Evolutionary conservation across 768 basidiomycete genomes (phyloP).

Genomic region (Suillus clintonianus): DNA sequence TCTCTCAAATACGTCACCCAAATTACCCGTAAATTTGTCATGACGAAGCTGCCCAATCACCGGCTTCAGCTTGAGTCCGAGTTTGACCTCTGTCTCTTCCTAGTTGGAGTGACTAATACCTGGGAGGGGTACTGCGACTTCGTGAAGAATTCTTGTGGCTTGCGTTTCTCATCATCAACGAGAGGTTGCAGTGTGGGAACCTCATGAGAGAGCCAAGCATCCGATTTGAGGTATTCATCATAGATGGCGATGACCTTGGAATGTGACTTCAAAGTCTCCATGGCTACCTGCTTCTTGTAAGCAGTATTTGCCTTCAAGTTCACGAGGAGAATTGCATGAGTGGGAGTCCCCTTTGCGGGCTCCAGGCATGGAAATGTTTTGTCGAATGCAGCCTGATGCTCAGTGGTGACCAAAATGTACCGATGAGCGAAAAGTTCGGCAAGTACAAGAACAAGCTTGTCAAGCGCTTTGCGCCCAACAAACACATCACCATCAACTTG

Average conservation of each 20-base stretch:
- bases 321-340: background rate
- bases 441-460: background rate
- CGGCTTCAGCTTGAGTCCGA: no score
- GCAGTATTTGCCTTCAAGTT: background rate
- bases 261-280: background rate
- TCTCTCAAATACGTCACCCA: no score
- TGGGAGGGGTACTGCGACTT: no score
- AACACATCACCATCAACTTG: background rate
- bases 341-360: background rate
- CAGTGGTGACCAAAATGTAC: background rate
- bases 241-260: background rate
- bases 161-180: no score
- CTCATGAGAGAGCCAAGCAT: background rate
- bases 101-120: no score
- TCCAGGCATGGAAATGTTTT: background rate
- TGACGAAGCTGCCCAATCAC: no score
- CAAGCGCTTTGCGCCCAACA: background rate
- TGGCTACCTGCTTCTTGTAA: no score
- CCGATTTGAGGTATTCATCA: background rate
- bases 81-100: no score
- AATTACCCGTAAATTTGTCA: no score
- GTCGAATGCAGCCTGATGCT: background rate
- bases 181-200: no score
- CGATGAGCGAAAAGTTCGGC: background rate
- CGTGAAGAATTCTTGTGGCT: no score